Evolutionary conservation across 441 rosid species (phyloP).

Genomic region (Isatis lusitanica): DNA sequence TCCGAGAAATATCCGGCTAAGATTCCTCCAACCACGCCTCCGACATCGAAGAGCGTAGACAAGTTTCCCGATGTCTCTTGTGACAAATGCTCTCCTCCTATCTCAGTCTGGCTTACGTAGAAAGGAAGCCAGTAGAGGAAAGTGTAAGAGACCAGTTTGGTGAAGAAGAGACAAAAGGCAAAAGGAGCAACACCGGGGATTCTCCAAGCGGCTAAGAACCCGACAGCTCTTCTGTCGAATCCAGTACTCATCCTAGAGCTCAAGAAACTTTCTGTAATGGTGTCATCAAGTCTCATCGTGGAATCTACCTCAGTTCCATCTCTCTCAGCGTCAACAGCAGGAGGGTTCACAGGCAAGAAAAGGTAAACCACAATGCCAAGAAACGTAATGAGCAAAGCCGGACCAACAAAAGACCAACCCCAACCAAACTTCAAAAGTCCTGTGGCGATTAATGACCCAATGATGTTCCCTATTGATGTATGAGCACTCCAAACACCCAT

Average conservation of each 20-base stretch:
- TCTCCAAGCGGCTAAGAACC: constrained; percentile 86
- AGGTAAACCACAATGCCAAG: constrained; percentile 59
- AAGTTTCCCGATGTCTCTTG: constrained; percentile 68
- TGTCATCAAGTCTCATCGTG: constrained; percentile 49
- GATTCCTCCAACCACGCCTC: constrained; percentile 89
- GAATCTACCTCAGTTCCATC: constrained; percentile 48
- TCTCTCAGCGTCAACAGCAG: constrained; percentile 56
- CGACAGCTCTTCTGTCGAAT: constrained; percentile 57
- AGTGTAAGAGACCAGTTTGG: constrained; percentile 88
- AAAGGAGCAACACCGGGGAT: constrained; percentile 92
- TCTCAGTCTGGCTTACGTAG: constrained; percentile 83
- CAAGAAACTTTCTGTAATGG: constrained; percentile 52
- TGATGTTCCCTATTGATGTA: constrained; percentile 80
- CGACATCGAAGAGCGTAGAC: constrained; percentile 80
- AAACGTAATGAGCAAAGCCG: constrained; percentile 60
- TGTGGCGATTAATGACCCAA: constrained; percentile 71
- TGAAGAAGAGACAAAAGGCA: constrained; percentile 81
- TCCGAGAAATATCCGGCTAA: constrained; percentile 86
- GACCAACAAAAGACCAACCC: constrained; percentile 94
- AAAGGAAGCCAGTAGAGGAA: constrained; percentile 94
- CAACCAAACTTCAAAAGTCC: constrained; percentile 72
- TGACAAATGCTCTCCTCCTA: constrained; percentile 76
- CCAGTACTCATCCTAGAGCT: constrained; percentile 26
- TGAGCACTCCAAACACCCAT: constrained; percentile 99
- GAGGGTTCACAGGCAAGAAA: constrained; percentile 67